These are phyloP conservation scores for Lepiota brunneoincarnata DNA, from an alignment of 768 basidiomycete species.

Conservation along the genomic window DNA sequence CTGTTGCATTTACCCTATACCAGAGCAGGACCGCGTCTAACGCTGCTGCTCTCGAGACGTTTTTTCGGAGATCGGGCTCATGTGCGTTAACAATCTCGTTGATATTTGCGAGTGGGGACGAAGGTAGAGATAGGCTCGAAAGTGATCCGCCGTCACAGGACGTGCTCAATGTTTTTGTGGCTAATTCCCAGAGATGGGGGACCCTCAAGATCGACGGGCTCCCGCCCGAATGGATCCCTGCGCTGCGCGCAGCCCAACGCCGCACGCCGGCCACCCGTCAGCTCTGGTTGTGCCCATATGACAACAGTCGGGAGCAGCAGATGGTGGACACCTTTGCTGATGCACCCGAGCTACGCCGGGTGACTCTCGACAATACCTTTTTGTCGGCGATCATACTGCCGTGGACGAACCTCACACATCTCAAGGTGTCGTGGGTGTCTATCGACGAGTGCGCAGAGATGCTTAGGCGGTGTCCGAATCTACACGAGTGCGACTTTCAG, in stretches of 20 bases:
- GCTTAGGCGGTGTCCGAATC: neutral
- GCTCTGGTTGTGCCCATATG: constrained; percentile 10
- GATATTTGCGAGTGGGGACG: constrained; percentile 6
- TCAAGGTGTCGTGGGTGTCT: constrained; percentile 10
- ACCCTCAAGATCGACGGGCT: constrained; percentile 7
- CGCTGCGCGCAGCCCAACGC: neutral
- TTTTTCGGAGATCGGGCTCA: neutral
- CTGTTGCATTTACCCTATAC: constrained; percentile 7
- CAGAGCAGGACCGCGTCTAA: neutral
- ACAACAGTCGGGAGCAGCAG: constrained; percentile 10
- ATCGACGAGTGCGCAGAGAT: constrained; percentile 11
- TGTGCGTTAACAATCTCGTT: neutral
- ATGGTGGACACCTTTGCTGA: constrained; percentile 8
- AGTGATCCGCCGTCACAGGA: constrained; percentile 3
- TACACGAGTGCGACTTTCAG: constrained; percentile 6
- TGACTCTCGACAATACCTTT: constrained; percentile 10
- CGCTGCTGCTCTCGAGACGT: neutral
- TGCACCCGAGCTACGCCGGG: neutral
- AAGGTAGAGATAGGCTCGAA: neutral
- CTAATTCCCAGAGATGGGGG: constrained; percentile 1
- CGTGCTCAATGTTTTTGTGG: constrained; percentile 1
- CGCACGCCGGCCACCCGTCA: neutral
- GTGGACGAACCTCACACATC: neutral
- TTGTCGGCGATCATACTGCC: constrained; percentile 6
- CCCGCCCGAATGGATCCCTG: constrained; percentile 10